Percentiles rank a stretch among this genome's conserved stretches.
Conservation (phyloP, 208 protist species). For the Leptomonas seymouri region DNA sequence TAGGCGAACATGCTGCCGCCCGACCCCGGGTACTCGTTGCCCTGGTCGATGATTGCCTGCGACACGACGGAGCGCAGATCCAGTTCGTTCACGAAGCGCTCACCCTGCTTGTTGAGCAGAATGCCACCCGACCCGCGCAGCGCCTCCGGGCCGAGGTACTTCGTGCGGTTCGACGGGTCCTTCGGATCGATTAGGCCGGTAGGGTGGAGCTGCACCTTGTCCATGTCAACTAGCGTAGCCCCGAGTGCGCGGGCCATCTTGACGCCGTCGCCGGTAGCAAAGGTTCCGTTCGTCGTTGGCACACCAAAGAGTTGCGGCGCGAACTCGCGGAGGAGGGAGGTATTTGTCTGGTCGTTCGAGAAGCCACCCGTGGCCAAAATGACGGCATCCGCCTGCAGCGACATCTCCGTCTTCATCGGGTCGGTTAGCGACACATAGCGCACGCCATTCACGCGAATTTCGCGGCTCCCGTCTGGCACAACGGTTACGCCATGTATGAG, state of each 20-base stretch:
- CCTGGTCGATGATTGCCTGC: conserved; percentile 80
- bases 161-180: conserved; percentile 82
- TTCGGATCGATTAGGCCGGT: conserved; percentile 96
- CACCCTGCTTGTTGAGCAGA: conserved; percentile 91
- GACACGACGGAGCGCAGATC: conserved; percentile 94
- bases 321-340: conserved; percentile 80
- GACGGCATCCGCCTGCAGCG: conserved; percentile 69
- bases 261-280: conserved; percentile 83
- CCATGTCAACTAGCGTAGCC: conserved; percentile 89
- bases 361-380: conserved; percentile 93
- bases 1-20: conserved; percentile 73
- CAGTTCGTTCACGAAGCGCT: conserved; percentile 96
- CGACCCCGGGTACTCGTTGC: conserved; percentile 64
- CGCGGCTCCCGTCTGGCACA: conserved; percentile 40
- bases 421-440: conserved; percentile 37
- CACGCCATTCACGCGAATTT: conserved; percentile 61
- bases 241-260: conserved; percentile 73
- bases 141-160: conserved; percentile 96
- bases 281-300: conserved; percentile 93
- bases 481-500: conserved; percentile 40
- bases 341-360: conserved; percentile 55
- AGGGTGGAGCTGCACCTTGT: conserved; percentile 96
- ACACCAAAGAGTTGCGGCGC: conserved; percentile 69
- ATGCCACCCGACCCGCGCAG: conserved; percentile 95
- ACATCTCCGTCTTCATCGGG: conserved; percentile 30